These are phyloP conservation scores for Penicillium paxilli DNA, from an alignment of 495 filamentous ascomycete species.

Conservation along the genomic window DNA sequence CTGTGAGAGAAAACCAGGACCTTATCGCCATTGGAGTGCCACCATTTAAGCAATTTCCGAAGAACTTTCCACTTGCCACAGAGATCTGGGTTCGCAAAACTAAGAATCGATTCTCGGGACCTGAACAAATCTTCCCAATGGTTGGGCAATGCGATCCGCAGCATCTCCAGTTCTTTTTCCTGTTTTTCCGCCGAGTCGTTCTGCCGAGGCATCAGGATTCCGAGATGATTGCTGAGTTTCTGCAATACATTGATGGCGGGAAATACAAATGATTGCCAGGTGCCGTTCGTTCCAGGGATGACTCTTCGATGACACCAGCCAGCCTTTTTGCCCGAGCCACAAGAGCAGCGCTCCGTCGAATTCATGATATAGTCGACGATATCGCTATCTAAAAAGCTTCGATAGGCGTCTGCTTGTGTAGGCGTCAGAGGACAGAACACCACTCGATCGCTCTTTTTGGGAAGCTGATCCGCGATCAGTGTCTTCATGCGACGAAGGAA, in stretches of 20 bases:
- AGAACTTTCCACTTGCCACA: conserved; percentile 98
- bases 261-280: conserved; percentile 82
- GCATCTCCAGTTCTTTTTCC: conserved; percentile 71
- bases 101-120: conserved; percentile 74
- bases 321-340: conserved; percentile 64
- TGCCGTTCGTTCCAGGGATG: conserved; percentile 53
- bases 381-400: conserved; percentile 73
- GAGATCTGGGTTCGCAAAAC: conserved; percentile 85
- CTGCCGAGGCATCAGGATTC: conserved; percentile 77
- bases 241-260: conserved; percentile 80
- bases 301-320: conserved; percentile 79
- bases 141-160: conserved; percentile 74
- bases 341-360: conserved; percentile 68
- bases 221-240: conserved; percentile 90
- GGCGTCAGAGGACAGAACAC: conserved; percentile 92
- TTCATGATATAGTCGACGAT: conserved; percentile 67
- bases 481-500: conserved; percentile 94
- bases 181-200: conserved; percentile 74
- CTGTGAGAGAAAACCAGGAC: conserved; percentile 92
- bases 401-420: conserved; percentile 81
- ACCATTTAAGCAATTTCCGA: conserved; percentile 81
- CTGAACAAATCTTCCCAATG: conserved; percentile 75
- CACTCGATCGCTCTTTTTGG: conserved; percentile 90
- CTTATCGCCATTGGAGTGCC: conserved; percentile 88
- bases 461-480: conserved; percentile 90